A percentile compares a stretch with the other conserved stretches of the same genome.
phyloP scores from a whole-genome alignment of 2,329 filamentous ascomycete species.

The Botryosphaeria dothidea region DNA sequence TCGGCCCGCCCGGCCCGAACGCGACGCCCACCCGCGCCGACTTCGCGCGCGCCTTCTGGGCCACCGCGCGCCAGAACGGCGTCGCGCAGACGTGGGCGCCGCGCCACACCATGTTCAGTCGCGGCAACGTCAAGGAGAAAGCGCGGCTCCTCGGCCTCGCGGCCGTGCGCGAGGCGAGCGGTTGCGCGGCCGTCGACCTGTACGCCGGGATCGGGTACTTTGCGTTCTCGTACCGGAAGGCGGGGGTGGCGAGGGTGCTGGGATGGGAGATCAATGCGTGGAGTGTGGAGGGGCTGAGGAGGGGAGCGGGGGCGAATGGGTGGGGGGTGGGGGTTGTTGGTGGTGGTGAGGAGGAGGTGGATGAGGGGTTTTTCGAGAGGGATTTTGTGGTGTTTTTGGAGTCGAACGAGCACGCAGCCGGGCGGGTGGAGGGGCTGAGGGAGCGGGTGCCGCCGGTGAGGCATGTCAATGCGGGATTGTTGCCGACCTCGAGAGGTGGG shows the following conservation, averaged over 20 bases:
- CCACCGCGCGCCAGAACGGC: slow-evolving; percentile 69
- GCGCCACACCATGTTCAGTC: slow-evolving; percentile 88
- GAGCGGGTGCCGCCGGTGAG: slow-evolving; percentile 41
- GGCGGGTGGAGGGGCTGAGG: slow-evolving; percentile 28
- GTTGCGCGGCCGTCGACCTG: slow-evolving; percentile 63
- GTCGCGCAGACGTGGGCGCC: slow-evolving; percentile 87
- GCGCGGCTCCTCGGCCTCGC: slow-evolving; percentile 62
- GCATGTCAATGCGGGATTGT: slow-evolving; percentile 61
- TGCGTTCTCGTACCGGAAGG: slow-evolving; percentile 75
- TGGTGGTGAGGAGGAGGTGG: slow-evolving; percentile 2
- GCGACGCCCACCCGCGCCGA: slow-evolving; percentile 46
- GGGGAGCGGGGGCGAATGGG: slow-evolving; percentile 43
- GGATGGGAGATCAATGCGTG: slow-evolving; percentile 83
- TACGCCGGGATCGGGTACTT: slow-evolving; percentile 97
- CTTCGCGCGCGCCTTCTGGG: slow-evolving; percentile 74
- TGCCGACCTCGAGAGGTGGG: slow-evolving; percentile 53
- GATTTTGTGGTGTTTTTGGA: slow-evolving; percentile 44
- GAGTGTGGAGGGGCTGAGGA: slow-evolving; percentile 47
- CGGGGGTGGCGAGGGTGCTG: slow-evolving; percentile 68
- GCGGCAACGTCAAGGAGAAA: slow-evolving; percentile 90
- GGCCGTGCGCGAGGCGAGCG: slow-evolving; percentile 24
- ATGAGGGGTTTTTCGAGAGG: background rate
- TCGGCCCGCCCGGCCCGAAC: slow-evolving; percentile 55
- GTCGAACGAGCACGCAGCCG: slow-evolving; percentile 38
- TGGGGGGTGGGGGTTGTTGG: slow-evolving; percentile 31